Conservation (phyloP, 805 yeast species). For the Kodamaea neixiangensis region DNA sequence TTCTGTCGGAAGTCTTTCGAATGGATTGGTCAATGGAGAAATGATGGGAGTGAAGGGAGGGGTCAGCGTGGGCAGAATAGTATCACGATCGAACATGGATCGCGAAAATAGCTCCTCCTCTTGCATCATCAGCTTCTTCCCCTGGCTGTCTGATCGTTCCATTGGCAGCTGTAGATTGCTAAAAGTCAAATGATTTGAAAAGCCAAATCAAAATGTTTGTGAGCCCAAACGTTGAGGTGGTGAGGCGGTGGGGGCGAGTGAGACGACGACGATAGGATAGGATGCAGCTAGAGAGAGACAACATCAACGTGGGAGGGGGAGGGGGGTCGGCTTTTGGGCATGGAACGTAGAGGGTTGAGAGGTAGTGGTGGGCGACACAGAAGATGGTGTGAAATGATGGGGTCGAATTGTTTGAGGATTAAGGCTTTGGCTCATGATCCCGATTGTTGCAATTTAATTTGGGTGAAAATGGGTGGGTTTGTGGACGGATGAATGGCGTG, state of each 20-base stretch:
- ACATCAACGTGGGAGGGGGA: not conserved
- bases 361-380: not conserved
- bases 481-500: not conserved
- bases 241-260: conserved; percentile 11
- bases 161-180: not conserved
- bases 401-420: not conserved
- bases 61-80: conserved; percentile 2
- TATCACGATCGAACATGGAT: not conserved
- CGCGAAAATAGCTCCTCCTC: not conserved
- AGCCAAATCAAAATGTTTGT: not conserved
- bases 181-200: too few relatives aligned
- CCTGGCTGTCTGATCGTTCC: not conserved
- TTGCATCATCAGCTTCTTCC: not conserved
- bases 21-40: not conserved
- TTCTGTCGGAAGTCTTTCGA: not conserved
- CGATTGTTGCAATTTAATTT: not conserved
- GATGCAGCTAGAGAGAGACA: not conserved
- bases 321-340: too few relatives aligned
- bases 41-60: not conserved
- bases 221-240: not conserved
- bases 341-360: not conserved
- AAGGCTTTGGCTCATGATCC: not conserved
- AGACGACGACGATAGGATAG: not conserved
- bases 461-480: not conserved
- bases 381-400: not conserved